Evolutionary conservation across 148 eudicot species (phyloP), one percentile per base, ranked within the genome.

Genomic region (Rhododendron henanense): DNA sequence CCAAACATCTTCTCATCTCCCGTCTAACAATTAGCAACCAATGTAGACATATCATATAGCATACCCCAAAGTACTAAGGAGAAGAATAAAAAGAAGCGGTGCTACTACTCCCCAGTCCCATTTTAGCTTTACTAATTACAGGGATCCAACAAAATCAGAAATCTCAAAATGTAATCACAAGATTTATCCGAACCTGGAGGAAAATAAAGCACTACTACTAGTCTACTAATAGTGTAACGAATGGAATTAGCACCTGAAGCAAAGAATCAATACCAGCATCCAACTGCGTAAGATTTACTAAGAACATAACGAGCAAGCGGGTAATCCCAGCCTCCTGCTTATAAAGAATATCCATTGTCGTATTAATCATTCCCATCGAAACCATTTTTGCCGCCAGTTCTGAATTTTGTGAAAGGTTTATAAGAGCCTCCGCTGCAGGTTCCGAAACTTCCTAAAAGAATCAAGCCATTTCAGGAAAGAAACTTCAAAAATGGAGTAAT

Each of bases 201-300:
- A n/a, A 73, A 51, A 50, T 13, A 59, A 86, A 69, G 28, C 39
- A 45, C 35, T 48, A 44, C 75, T 21, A 44, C 75, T 28, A 55
- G 61, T 55, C 61, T 15, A 55, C 6, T 15, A 31, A 77, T 19
- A 51, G 59, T 3, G 81, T 77, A 50, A 65, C 55, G 75, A 87
- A 83, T 65, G 57, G 4, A 89, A 57, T 86, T 89, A 87, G 90
- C 89, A 95, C 99, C 98, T 96, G 99, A 88, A 96, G 98, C 89
- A 96, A 91, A 79, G 95, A 94, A 81, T 92, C 90, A 85, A 95
- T 89, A 87, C 99, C 99, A 85, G 91, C 94, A 89, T 97, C 98
- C 85, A 94, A 87, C 91, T 93, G 99, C 61, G 98, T 97, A 81
- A 97, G 98, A 90, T 97, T 97, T 83, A 97, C 96, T 59, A 97